Conservation (phyloP, 192 early-diverging fungal species). For the Podila verticillata region DNA sequence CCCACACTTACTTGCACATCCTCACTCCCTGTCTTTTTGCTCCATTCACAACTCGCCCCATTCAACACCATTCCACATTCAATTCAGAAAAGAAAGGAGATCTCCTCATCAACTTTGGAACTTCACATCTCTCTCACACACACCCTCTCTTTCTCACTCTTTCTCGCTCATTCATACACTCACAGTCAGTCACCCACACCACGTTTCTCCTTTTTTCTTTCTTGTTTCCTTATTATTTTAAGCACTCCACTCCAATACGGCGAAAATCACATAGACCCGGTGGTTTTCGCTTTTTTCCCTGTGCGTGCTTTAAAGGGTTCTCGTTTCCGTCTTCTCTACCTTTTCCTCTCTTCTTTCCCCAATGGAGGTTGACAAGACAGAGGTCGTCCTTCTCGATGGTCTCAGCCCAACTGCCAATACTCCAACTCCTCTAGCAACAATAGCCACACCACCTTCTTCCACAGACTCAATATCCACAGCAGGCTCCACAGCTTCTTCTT, state of each 20-base stretch:
- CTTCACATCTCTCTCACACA: neutral
- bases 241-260: too few relatives aligned
- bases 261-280: too few relatives aligned
- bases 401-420: constrained; percentile 19
- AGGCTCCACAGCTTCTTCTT: neutral
- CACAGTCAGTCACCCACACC: neutral
- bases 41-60: neutral
- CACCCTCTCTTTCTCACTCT: neutral
- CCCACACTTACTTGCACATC: neutral
- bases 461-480: too few relatives aligned
- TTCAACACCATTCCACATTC: neutral
- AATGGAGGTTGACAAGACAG: constrained; percentile 37
- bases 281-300: too few relatives aligned
- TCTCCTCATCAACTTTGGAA: neutral
- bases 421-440: neutral
- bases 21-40: neutral
- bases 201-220: constrained; percentile 1
- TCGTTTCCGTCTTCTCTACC: neutral
- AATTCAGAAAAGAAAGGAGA: neutral
- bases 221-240: too few relatives aligned
- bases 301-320: too few relatives aligned
- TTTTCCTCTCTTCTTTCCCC: neutral
- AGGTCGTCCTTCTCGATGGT: constrained; percentile 32
- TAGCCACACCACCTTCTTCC: neutral
- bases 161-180: neutral